phyloP scores from a whole-genome alignment of 2,329 filamentous ascomycete genomes.

The Rugonectria rugulosa region DNA sequence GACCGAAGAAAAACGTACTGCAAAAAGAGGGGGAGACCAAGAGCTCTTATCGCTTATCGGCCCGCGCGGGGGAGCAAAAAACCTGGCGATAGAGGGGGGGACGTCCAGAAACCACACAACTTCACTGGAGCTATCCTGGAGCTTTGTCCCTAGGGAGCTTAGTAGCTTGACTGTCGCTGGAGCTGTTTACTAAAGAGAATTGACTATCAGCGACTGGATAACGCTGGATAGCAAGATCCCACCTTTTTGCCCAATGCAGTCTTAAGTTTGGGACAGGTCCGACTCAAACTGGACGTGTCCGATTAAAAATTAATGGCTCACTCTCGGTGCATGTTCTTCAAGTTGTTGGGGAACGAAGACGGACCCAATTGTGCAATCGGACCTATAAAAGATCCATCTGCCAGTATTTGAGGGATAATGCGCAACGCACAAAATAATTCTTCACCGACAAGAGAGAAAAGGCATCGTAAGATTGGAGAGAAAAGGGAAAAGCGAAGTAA shows the following conservation, averaged over 20 bases:
- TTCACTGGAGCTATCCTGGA: conserved; percentile 5
- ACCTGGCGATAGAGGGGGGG: not conserved
- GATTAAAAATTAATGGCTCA: conserved; percentile 21
- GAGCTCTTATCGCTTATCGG: conserved; percentile 42
- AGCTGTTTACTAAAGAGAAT: conserved; percentile 20
- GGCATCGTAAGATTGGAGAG: not conserved
- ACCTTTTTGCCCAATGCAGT: conserved; percentile 8
- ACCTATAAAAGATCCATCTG: conserved; percentile 13
- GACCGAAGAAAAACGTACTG: conserved; percentile 26
- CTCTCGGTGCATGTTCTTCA: conserved; percentile 9
- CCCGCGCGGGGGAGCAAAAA: conserved; percentile 29
- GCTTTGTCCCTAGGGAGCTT: conserved; percentile 8
- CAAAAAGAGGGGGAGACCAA: conserved; percentile 15
- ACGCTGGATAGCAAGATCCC: conserved; percentile 7
- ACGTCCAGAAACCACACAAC: not conserved
- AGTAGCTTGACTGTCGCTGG: conserved; percentile 2
- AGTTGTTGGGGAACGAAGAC: conserved; percentile 3
- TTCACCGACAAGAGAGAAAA: not conserved
- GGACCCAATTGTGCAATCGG: not conserved
- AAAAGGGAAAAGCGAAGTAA: not conserved
- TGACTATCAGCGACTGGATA: conserved; percentile 13
- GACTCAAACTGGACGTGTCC: conserved; percentile 2
- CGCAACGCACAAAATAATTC: conserved; percentile 1
- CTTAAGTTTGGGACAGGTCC: conserved; percentile 7
- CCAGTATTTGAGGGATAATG: conserved; percentile 11